Conservation (phyloP, 2,329 filamentous ascomycete genomes). For the Coleophoma crateriformis region DNA sequence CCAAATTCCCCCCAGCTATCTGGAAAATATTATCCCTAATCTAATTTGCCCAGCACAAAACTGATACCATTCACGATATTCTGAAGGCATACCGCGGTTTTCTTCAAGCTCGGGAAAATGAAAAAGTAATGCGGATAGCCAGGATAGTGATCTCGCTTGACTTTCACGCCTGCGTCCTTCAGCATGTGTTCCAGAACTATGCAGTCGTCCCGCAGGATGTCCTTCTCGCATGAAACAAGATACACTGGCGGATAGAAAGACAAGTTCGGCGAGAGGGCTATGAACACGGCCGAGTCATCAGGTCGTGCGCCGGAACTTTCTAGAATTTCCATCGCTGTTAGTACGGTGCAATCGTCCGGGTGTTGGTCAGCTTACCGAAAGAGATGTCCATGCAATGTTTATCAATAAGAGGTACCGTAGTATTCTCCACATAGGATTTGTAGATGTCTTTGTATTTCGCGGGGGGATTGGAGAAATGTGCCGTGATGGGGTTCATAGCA, state of each 20-base stretch:
- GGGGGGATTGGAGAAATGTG: slow-evolving; percentile 15
- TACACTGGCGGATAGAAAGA: slow-evolving; percentile 15
- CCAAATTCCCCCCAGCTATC: too few relatives aligned
- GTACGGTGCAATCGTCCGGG: not conserved
- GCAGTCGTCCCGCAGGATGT: slow-evolving; percentile 26
- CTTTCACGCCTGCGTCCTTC: slow-evolving; percentile 18
- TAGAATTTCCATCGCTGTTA: not conserved
- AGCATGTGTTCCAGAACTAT: slow-evolving; percentile 22
- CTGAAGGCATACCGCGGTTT: slow-evolving; percentile 11
- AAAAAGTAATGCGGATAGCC: slow-evolving; percentile 28
- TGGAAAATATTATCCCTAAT: too few relatives aligned
- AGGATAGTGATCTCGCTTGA: slow-evolving; percentile 21
- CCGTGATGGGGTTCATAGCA: slow-evolving; percentile 15
- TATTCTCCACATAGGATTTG: slow-evolving; percentile 14
- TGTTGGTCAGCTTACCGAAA: slow-evolving; percentile 2
- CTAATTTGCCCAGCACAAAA: not conserved
- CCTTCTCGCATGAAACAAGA: slow-evolving; percentile 16
- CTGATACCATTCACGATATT: slow-evolving; percentile 11
- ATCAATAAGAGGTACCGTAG: slow-evolving; percentile 14
- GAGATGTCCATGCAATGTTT: slow-evolving; percentile 12
- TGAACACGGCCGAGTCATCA: slow-evolving; percentile 10
- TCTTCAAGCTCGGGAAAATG: slow-evolving; percentile 14
- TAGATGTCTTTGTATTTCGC: slow-evolving; percentile 11
- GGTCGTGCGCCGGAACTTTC: slow-evolving; percentile 5
- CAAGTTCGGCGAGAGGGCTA: slow-evolving; percentile 9